Base-by-base conservation (phyloP, 2,329 filamentous ascomycete genomes). In the Pseudodiploospora longispora region DNA sequence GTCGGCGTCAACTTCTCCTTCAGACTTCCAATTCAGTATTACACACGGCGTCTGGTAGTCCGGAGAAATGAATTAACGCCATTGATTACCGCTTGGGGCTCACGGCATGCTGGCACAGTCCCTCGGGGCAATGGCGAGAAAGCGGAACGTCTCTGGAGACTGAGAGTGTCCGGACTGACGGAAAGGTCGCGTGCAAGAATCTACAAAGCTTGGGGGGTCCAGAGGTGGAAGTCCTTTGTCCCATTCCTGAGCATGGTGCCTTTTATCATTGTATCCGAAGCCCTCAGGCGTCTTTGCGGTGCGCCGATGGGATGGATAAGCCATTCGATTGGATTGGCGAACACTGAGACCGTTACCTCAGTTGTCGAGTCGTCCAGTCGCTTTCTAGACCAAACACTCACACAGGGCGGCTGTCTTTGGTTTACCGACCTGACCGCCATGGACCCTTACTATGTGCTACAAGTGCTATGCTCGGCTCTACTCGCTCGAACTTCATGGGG, bases 401-500 rank as follows among this genome's bases (percentile, higher is more conserved):
- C 63, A 1, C 63, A 69, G 0, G 76, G 72, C 5, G 76, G 76
- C 28, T 68, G 65, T 35, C 61, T 79, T 10, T 80, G 76, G 75
- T 78, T 80, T 52, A 61, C 67, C 2, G 71, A 80, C 50, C 65
- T 80, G 27, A 71, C 70, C 6, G 68, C 56, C 30, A 60, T 70
- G 30, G 77, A 80, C 47, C 74, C 77, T 1, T 70, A 69, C 44
- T 63, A 68, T 44, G 57, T 69, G 29, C 65, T 80, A 0, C 75
- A 77, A 3, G 28, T 63, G 6, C 46, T 64, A 33, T 67, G 60
- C 44, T 58, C 59, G 1, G 50, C 49, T 1, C 47, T 62, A 7
- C 44, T 67, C 19, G 56, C 55, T 4, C 54, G 49, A 42, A 58
- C 55, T 27, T 54, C 50, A 3, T 63, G 59, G 60, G 54, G 52